phyloP scores from a whole-genome alignment of 1,139 yeast species.

The Candida labiduridarum region DNA sequence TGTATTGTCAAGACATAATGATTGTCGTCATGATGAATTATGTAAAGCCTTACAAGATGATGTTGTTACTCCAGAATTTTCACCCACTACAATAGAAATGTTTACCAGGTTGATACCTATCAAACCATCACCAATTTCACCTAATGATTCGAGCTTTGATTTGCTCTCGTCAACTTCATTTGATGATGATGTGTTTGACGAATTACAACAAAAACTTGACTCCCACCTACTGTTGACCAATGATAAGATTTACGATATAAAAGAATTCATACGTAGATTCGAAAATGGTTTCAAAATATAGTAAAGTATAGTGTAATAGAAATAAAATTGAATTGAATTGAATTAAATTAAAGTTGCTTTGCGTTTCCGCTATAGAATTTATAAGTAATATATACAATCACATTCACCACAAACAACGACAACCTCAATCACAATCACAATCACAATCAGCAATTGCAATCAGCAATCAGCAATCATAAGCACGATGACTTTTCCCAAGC shows the following conservation, averaged over 20 bases:
- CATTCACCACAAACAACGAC: not conserved
- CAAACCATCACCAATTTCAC: conserved; percentile 18
- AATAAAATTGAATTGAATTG: too few species aligned
- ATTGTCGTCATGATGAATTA: conserved; percentile 16
- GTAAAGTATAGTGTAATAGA: not conserved
- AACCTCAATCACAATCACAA: too few species aligned
- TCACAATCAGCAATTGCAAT: not conserved
- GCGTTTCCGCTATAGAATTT: not conserved
- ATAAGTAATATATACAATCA: not conserved
- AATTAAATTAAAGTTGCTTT: too few species aligned
- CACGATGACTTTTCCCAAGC: too few species aligned
- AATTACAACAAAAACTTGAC: conserved; percentile 8
- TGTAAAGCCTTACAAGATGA: not conserved
- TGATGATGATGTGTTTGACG: conserved; percentile 18
- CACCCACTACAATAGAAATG: conserved; percentile 12
- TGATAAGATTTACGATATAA: conserved; percentile 31
- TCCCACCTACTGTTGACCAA: conserved; percentile 21
- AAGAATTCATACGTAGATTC: conserved; percentile 24
- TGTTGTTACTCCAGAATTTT: conserved; percentile 15
- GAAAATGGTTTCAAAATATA: conserved; percentile 25
- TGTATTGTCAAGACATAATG: conserved; percentile 10
- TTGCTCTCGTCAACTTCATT: conserved; percentile 14
- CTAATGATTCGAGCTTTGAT: conserved; percentile 18
- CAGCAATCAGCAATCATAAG: not conserved
- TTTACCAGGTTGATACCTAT: conserved; percentile 20